Evolutionary conservation across 345 rosid genomes (phyloP), one percentile per base, ranked within the genome.

Genomic region (Hypericum androsaemum): DNA sequence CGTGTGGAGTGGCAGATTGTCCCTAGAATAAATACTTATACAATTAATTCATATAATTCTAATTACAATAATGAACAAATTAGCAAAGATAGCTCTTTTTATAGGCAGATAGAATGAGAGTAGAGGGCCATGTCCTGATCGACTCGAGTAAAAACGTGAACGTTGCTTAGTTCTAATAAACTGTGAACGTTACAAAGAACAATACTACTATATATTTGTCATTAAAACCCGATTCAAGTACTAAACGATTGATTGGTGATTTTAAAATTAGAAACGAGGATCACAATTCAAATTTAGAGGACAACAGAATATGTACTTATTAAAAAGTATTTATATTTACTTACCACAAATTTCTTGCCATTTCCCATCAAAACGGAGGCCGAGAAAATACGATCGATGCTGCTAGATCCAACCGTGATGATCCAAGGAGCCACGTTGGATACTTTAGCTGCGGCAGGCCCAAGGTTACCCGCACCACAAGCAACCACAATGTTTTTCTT

Each of bases 371-470:
- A 54, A 37, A 82, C 56, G 38, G 80, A 74, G 0, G 72, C 74
- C 0, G 55, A 7, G 43, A 82, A 81, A 37, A 54, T 57, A 8
- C 98, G 86, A 58, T 90, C 98, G 22, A 90, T 13, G 58, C 74
- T 72, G 66, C 89, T 83, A 52, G 98, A 96, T 36, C 88, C 81
- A 0, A 87, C 92, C 0, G 98, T 90, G 12, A 82, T 74, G 13
- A 82, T 49, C 96, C 98, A 87, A 3, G 96, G 98, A 5, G 87
- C 84, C 0, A 65, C 38, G 57, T 90, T 90, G 0, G 92, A 76
- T 50, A 84, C 56, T 3, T 86, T 74, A 32, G 73, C 59, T 0
- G 84, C 80, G 6, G 70, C 48, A 8, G 98, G 98, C 0, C 98
- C 98, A 0, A 11, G 17, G 52, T 90, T 90, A 0, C 98, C 98